Conservation (phyloP, 768 basidiomycete species). For the Mycena kentingensis region DNA sequence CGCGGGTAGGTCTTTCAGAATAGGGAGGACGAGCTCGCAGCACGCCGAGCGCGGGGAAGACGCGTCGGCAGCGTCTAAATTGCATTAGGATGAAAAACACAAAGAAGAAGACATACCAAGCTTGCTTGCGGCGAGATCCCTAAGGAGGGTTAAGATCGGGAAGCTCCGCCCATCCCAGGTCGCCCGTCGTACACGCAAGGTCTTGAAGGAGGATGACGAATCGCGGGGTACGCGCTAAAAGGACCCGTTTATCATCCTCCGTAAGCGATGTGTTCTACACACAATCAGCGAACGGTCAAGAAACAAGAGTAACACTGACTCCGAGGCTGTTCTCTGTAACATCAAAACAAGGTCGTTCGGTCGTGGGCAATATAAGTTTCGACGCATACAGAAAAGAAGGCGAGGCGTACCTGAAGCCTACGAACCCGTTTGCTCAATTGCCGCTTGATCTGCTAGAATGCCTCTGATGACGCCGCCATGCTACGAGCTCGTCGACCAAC, state of each 20-base stretch:
- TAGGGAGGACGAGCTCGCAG: slow-evolving; percentile 64
- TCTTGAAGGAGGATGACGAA: slow-evolving; percentile 72
- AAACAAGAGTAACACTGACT: slow-evolving; percentile 39
- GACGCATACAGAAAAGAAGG: background rate
- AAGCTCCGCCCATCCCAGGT: slow-evolving; percentile 64
- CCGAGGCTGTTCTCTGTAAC: slow-evolving; percentile 86
- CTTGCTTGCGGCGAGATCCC: slow-evolving; percentile 56
- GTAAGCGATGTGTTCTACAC: slow-evolving; percentile 58
- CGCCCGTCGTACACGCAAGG: slow-evolving; percentile 56
- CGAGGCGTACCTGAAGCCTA: slow-evolving; percentile 37
- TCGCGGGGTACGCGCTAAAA: slow-evolving; percentile 68
- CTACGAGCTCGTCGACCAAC: slow-evolving; percentile 49
- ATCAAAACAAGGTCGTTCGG: slow-evolving; percentile 64
- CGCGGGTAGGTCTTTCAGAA: slow-evolving; percentile 66
- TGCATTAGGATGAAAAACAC: slow-evolving; percentile 2
- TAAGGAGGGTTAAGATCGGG: slow-evolving; percentile 56
- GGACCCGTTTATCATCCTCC: slow-evolving; percentile 59
- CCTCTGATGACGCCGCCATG: slow-evolving; percentile 31
- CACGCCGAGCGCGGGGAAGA: slow-evolving; percentile 69
- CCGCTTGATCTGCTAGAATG: slow-evolving; percentile 41
- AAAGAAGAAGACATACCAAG: slow-evolving; percentile 44
- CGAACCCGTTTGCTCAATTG: slow-evolving; percentile 43
- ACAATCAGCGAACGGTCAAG: background rate
- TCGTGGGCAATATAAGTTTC: slow-evolving; percentile 29
- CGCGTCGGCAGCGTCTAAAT: slow-evolving; percentile 29